These are phyloP conservation scores for Backusella sp. DNA, from an alignment of 192 early-diverging fungal genomes.

Conservation along the genomic window DNA sequence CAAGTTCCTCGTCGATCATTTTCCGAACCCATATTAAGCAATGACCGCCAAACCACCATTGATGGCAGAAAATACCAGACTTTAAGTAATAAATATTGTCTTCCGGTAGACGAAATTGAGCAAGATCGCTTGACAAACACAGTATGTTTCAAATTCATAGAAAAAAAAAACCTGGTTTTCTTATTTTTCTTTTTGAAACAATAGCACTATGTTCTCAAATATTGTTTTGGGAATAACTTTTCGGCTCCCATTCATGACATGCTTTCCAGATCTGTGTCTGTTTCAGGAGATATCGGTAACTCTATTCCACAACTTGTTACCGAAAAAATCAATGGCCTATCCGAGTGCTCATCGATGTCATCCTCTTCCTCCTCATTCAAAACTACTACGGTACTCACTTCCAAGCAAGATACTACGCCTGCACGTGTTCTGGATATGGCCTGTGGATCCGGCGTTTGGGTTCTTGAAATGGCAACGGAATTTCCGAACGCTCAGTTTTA, in stretches of 20 bases:
- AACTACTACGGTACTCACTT: background rate
- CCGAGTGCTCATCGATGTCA: background rate
- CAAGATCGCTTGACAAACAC: conserved; percentile 28
- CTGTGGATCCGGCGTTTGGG: conserved; percentile 22
- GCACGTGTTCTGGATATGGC: background rate
- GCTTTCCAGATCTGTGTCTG: conserved; percentile 5
- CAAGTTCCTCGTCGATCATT: background rate
- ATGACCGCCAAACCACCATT: background rate
- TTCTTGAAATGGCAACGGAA: conserved; percentile 39
- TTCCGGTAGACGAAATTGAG: conserved; percentile 35
- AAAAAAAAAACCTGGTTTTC: background rate
- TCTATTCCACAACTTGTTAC: background rate
- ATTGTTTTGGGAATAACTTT: conserved; percentile 27
- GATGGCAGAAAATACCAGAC: conserved; percentile 23
- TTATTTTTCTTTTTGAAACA: background rate
- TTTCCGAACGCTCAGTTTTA: conserved; percentile 31
- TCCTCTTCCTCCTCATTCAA: background rate
- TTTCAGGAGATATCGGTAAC: background rate
- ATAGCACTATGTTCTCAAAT: conserved; percentile 16
- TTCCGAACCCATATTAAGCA: background rate
- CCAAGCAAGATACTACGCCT: background rate
- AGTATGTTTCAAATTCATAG: conserved; percentile 17
- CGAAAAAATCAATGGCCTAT: background rate
- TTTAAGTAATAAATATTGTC: conserved; percentile 19
- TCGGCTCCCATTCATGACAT: conserved; percentile 21